These are phyloP conservation scores for Torulaspora microellipsoides DNA, from an alignment of 805 yeast genomes.

Conservation along the genomic window DNA sequence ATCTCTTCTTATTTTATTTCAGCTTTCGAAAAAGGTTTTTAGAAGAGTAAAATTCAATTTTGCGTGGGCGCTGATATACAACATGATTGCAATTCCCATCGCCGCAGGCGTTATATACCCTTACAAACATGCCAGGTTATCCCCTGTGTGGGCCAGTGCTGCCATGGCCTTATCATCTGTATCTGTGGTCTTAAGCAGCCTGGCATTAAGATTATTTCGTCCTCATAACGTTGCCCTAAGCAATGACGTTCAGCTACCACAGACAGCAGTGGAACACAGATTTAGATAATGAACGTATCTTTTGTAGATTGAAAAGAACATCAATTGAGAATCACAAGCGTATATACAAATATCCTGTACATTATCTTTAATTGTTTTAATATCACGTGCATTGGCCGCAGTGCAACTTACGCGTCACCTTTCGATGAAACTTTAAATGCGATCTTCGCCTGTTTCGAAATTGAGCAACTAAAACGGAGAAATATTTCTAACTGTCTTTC, in stretches of 20 bases:
- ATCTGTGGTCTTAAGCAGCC: slow-evolving; percentile 54
- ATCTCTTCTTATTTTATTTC: slow-evolving; percentile 51
- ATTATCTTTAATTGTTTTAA: too few species aligned
- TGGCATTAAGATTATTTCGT: slow-evolving; percentile 45
- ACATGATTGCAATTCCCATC: slow-evolving; percentile 53
- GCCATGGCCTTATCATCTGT: slow-evolving; percentile 61
- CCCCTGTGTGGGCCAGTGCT: slow-evolving; percentile 64
- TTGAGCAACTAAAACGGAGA: too few species aligned
- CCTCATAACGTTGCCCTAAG: slow-evolving; percentile 25
- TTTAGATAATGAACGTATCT: background rate
- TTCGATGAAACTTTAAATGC: too few species aligned
- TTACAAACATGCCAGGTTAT: slow-evolving; percentile 46
- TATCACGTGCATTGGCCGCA: too few species aligned
- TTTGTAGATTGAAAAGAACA: too few species aligned
- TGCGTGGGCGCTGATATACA: slow-evolving; percentile 56
- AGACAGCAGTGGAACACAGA: background rate
- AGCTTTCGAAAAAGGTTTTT: slow-evolving; percentile 47
- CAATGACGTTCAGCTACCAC: background rate
- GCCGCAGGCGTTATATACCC: slow-evolving; percentile 68
- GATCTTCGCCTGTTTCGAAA: too few species aligned
- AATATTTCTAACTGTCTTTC: too few species aligned
- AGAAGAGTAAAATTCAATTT: slow-evolving; percentile 53
- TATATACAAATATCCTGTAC: too few species aligned
- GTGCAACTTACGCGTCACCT: too few species aligned
- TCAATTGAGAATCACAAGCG: too few species aligned